A percentile compares a stretch with the other conserved stretches of the same genome.
These are phyloP conservation scores for Beauveria sp. DNA, from an alignment of 2,329 filamentous ascomycete species.

Conservation along the genomic window DNA sequence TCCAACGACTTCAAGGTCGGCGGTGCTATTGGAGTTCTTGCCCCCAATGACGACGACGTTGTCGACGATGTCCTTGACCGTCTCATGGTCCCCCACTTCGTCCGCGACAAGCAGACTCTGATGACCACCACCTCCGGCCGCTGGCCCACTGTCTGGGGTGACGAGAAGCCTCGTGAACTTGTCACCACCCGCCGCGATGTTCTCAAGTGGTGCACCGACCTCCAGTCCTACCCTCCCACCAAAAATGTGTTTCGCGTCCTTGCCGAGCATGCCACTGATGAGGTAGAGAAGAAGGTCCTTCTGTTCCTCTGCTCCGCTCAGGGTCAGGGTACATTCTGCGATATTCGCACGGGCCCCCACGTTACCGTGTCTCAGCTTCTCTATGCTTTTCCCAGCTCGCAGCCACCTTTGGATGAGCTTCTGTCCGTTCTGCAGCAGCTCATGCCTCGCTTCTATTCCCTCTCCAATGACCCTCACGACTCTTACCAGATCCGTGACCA, in stretches of 20 bases:
- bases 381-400: constrained; percentile 82
- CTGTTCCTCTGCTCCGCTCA: constrained; percentile 80
- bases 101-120: constrained; percentile 75
- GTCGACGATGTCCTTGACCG: constrained; percentile 82
- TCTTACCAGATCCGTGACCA: constrained; percentile 59
- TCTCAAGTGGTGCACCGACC: constrained; percentile 91
- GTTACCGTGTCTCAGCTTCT: constrained; percentile 81
- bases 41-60: constrained; percentile 68
- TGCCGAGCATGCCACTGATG: constrained; percentile 73
- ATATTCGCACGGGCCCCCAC: constrained; percentile 83
- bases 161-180: constrained; percentile 77
- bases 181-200: constrained; percentile 83
- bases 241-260: constrained; percentile 80
- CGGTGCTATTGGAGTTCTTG: constrained; percentile 87
- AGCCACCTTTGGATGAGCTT: constrained; percentile 76
- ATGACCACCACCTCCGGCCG: constrained; percentile 73
- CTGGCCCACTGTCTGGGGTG: constrained; percentile 98
- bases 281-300: constrained; percentile 82
- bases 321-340: constrained; percentile 87
- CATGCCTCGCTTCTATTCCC: constrained; percentile 97
- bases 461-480: constrained; percentile 91
- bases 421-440: constrained; percentile 75
- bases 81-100: constrained; percentile 70
- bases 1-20: constrained; percentile 91
- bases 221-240: constrained; percentile 86